Percentiles rank a stretch among this genome's conserved stretches.
These are phyloP conservation scores for Serendipita vermifera DNA, from an alignment of 768 basidiomycete genomes.

Conservation along the genomic window DNA sequence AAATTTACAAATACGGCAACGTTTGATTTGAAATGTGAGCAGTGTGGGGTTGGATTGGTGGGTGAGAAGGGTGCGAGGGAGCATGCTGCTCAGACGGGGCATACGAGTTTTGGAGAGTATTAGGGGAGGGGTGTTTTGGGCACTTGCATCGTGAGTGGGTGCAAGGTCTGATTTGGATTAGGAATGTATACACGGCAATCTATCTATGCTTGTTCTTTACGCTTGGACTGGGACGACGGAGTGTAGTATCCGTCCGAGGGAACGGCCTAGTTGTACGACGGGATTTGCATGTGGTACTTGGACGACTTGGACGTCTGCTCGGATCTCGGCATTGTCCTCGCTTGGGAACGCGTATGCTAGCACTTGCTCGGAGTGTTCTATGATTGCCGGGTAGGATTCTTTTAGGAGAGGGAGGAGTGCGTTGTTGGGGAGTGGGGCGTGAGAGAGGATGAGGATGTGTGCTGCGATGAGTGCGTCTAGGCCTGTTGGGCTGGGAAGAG, in stretches of 20 bases:
- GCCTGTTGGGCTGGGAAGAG: no score
- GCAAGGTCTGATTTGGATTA: neutral
- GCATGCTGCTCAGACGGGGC: conserved; percentile 81
- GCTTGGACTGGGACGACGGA: neutral
- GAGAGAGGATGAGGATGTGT: neutral
- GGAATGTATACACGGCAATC: neutral
- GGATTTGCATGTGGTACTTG: neutral
- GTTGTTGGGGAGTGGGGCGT: conserved; percentile 1
- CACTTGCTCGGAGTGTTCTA: neutral
- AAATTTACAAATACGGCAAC: conserved; percentile 87
- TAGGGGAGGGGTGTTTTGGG: no score
- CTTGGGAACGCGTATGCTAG: neutral
- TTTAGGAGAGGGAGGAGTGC: neutral
- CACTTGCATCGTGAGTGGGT: no score
- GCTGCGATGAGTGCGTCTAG: neutral
- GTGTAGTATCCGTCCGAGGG: neutral
- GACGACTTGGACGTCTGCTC: neutral
- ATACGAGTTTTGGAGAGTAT: conserved; percentile 74
- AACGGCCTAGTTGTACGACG: neutral
- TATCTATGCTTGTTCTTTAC: no score
- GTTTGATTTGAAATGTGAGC: conserved; percentile 80
- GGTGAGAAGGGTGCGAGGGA: conserved; percentile 88
- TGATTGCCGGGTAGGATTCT: neutral
- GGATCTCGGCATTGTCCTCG: no score
- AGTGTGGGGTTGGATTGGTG: conserved; percentile 73